Evolutionary conservation across 345 rosid species (phyloP).

Genomic region (Turritis glabra): DNA sequence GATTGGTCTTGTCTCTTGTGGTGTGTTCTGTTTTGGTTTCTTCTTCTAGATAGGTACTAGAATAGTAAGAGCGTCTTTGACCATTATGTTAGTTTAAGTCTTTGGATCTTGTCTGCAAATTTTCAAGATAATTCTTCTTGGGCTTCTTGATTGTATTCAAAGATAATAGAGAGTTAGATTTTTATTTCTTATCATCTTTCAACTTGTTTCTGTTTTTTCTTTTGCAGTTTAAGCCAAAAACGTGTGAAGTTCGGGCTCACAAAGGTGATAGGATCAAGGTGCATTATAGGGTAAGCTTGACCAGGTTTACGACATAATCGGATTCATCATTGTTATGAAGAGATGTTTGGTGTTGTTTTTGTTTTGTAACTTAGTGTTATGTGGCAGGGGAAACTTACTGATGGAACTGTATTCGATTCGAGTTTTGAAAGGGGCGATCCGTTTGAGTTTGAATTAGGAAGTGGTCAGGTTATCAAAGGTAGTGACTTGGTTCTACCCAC

Average conservation of each 20-base stretch:
- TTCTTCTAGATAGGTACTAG: no score
- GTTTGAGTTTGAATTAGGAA: slow-evolving; percentile 86
- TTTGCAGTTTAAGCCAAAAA: slow-evolving; percentile 62
- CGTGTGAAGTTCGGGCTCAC: slow-evolving; percentile 82
- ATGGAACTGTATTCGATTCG: slow-evolving; percentile 95
- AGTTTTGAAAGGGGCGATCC: slow-evolving; percentile 97
- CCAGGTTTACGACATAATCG: background rate
- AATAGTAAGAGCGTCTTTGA: background rate
- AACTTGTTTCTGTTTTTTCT: background rate
- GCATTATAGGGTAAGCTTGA: slow-evolving; percentile 75
- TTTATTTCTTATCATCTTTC: background rate
- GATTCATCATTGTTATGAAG: background rate
- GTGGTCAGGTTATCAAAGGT: slow-evolving; percentile 97
- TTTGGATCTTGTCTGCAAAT: background rate
- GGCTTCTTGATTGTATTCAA: background rate
- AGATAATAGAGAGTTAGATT: background rate
- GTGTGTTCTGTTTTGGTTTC: background rate
- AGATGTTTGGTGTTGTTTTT: background rate
- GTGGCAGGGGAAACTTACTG: slow-evolving; percentile 84
- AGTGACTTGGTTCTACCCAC: background rate
- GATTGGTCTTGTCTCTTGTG: background rate
- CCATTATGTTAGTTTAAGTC: background rate
- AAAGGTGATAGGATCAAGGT: slow-evolving; percentile 89
- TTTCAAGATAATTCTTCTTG: background rate
- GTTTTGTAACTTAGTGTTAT: background rate